These are phyloP conservation scores for Starmerella etchellsii DNA, from an alignment of 805 yeast species.

Conservation along the genomic window DNA sequence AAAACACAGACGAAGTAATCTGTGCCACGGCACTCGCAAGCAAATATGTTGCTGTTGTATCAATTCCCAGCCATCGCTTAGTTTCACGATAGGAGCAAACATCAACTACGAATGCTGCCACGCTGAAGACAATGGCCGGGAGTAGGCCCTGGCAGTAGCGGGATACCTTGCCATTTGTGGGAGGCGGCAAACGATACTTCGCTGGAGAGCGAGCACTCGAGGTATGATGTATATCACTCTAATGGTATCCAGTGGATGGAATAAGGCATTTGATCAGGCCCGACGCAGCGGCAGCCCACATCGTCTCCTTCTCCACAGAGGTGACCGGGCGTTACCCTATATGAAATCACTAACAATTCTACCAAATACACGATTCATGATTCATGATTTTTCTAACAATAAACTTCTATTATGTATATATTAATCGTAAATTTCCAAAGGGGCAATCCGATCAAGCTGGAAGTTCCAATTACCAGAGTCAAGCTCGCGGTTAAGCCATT, in stretches of 20 bases:
- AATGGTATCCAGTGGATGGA: conserved; percentile 31
- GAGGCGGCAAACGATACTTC: conserved; percentile 23
- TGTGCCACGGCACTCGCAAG: conserved; percentile 28
- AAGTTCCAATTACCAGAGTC: conserved; percentile 89
- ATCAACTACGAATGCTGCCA: conserved; percentile 30
- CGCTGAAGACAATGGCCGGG: conserved; percentile 26
- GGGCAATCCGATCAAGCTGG: conserved; percentile 85
- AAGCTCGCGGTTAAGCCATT: conserved; percentile 78
- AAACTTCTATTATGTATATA: neutral
- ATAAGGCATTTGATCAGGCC: conserved; percentile 21
- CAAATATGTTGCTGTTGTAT: conserved; percentile 23
- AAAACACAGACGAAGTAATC: conserved; percentile 25
- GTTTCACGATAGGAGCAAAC: conserved; percentile 27
- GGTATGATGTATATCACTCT: conserved; percentile 31
- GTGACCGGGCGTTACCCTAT: too few species aligned
- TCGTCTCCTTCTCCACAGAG: conserved; percentile 9
- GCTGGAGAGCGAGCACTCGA: conserved; percentile 25
- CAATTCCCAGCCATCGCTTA: conserved; percentile 25
- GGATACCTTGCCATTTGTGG: too few species aligned
- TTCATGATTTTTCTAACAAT: too few species aligned
- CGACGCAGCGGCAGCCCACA: conserved; percentile 3
- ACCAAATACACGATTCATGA: too few species aligned
- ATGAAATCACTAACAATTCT: too few species aligned
- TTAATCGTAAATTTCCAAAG: conserved; percentile 80
- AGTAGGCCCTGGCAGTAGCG: conserved; percentile 30